These are phyloP conservation scores for Suhomyces kilbournensis DNA, from an alignment of 805 yeast genomes.

Conservation along the genomic window DNA sequence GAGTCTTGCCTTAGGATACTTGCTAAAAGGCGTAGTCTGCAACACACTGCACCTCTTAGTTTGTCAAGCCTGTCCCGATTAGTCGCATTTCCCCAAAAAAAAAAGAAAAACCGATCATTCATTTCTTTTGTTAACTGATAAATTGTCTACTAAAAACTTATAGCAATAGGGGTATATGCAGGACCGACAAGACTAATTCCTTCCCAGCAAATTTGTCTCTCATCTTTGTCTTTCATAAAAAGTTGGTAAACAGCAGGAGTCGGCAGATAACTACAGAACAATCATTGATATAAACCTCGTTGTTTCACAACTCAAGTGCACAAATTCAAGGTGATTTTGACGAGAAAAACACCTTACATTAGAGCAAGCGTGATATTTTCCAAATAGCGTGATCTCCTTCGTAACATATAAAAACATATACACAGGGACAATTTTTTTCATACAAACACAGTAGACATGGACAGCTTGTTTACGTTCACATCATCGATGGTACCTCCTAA, in stretches of 20 bases:
- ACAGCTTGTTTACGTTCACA: background rate
- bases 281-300: background rate
- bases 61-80: background rate
- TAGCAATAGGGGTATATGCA: background rate
- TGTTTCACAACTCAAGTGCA: background rate
- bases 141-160: background rate
- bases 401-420: background rate
- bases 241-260: background rate
- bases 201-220: background rate
- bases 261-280: background rate
- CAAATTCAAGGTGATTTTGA: background rate
- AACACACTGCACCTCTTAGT: background rate
- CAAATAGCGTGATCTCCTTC: background rate
- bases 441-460: conserved; percentile 1
- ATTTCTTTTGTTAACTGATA: background rate
- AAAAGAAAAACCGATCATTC: background rate
- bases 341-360: background rate
- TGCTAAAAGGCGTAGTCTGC: background rate
- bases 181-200: background rate
- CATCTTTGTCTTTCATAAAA: background rate
- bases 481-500: conserved; percentile 13
- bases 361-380: background rate
- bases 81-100: background rate
- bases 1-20: background rate
- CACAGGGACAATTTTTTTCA: background rate